Conservation (phyloP, 208 protist genomes). For the Pavlovales sp. region DNA sequence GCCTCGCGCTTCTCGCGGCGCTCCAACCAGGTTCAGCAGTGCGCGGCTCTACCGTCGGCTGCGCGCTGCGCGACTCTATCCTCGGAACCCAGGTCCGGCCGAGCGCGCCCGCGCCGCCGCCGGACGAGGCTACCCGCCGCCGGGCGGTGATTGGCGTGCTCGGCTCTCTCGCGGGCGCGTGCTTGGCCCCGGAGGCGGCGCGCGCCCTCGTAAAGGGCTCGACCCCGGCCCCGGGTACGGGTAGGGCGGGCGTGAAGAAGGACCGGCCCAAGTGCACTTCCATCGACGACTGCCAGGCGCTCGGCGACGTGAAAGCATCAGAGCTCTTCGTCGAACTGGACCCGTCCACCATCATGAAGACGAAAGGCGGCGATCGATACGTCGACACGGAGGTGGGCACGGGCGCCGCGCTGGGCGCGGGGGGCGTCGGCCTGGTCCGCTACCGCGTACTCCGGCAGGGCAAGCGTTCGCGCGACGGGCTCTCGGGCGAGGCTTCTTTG, state of each 20-base stretch:
- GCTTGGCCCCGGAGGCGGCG: too few relatives aligned
- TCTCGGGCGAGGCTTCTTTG: conserved; percentile 14
- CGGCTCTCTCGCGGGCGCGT: too few relatives aligned
- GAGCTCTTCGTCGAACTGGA: not conserved
- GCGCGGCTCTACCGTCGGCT: too few relatives aligned
- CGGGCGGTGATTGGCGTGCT: too few relatives aligned
- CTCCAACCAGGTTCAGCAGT: too few relatives aligned
- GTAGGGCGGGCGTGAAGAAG: not conserved
- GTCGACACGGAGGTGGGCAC: not conserved
- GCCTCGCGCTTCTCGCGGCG: too few relatives aligned
- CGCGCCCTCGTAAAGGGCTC: not conserved
- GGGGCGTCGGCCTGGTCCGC: not conserved
- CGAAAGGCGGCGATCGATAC: not conserved
- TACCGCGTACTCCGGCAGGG: conserved; percentile 22
- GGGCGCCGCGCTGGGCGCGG: not conserved
- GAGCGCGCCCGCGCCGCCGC: too few relatives aligned
- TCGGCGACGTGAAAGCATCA: not conserved
- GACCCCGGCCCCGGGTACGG: too few relatives aligned
- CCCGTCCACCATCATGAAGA: not conserved
- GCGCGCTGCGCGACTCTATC: too few relatives aligned
- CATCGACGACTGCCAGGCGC: not conserved
- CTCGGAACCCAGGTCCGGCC: too few relatives aligned
- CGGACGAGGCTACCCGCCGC: too few relatives aligned
- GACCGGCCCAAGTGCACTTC: not conserved
- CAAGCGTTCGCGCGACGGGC: conserved; percentile 4